These are phyloP conservation scores for Volvox reticuliferus DNA, from an alignment of 139 green algal species.

Conservation along the genomic window DNA sequence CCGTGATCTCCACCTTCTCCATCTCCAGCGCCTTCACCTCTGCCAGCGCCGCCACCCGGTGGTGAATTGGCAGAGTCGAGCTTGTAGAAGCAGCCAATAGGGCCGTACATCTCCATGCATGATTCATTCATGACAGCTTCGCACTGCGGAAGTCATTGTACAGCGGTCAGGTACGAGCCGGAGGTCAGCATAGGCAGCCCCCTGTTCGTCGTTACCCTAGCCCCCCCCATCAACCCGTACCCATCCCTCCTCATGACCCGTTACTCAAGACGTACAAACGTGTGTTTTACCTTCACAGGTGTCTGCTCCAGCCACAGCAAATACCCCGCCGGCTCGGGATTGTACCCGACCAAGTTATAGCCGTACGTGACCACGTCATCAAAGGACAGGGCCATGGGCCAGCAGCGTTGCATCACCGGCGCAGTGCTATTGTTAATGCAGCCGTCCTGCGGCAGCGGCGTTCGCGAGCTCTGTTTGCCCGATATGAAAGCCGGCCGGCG, in stretches of 20 bases:
- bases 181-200: no score
- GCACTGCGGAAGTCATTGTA: background rate
- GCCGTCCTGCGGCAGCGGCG: background rate
- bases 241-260: no score
- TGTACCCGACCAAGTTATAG: background rate
- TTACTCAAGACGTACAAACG: no score
- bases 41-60: no score
- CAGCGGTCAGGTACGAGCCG: no score
- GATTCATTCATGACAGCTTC: background rate
- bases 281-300: background rate
- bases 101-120: background rate
- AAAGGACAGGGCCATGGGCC: background rate
- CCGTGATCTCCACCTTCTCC: background rate
- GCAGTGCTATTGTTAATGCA: background rate
- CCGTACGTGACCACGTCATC: background rate
- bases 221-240: no score
- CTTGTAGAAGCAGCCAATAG: background rate
- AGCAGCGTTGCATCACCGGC: background rate
- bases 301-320: background rate
- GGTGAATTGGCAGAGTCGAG: background rate
- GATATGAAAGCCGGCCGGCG: background rate
- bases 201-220: no score
- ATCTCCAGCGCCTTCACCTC: background rate
- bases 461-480: background rate
- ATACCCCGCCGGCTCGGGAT: background rate